Percentiles rank a stretch among this genome's conserved stretches.
Evolutionary conservation across 2,329 filamentous ascomycete genomes (phyloP).

Genomic region (Aspergillus pseudotamarii): DNA sequence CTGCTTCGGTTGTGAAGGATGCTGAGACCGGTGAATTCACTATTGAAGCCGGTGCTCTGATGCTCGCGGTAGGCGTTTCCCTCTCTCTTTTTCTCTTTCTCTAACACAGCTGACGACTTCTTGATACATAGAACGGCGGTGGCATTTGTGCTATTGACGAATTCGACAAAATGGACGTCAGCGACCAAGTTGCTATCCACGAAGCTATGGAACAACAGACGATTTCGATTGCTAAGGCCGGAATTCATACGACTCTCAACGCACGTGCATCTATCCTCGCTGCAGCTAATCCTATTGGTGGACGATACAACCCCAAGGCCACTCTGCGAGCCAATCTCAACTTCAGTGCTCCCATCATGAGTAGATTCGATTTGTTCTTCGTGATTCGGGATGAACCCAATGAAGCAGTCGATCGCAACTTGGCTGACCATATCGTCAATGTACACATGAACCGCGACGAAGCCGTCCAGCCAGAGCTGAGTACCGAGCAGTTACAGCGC

Average conservation of each 20-base stretch:
- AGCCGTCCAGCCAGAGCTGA: constrained; percentile 89
- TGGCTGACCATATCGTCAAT: constrained; percentile 91
- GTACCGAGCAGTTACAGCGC: constrained; percentile 91
- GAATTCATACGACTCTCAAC: constrained; percentile 96
- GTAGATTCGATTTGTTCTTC: constrained; percentile 97
- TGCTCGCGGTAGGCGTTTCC: constrained; percentile 69
- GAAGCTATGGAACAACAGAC: constrained; percentile 99
- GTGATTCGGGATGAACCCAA: constrained; percentile 97
- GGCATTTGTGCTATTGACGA: constrained; percentile 98
- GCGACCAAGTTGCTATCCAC: constrained; percentile 96
- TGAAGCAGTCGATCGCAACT: constrained; percentile 82
- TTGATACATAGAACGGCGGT: constrained; percentile 61
- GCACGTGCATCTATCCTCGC: constrained; percentile 93
- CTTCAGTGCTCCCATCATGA: constrained; percentile 99
- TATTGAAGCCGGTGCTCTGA: constrained; percentile 95
- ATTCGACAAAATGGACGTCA: constrained; percentile 99
- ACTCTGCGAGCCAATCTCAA: constrained; percentile 95
- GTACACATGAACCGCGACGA: constrained; percentile 92
- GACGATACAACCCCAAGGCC: constrained; percentile 92
- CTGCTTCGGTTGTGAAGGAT: constrained; percentile 94
- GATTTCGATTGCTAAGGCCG: constrained; percentile 97
- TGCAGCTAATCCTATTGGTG: constrained; percentile 92
- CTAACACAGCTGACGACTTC: neutral
- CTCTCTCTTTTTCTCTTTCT: neutral
- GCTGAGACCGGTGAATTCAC: constrained; percentile 99